These are phyloP conservation scores for Penicillium diatomitis DNA, from an alignment of 495 filamentous ascomycete species.

Conservation along the genomic window DNA sequence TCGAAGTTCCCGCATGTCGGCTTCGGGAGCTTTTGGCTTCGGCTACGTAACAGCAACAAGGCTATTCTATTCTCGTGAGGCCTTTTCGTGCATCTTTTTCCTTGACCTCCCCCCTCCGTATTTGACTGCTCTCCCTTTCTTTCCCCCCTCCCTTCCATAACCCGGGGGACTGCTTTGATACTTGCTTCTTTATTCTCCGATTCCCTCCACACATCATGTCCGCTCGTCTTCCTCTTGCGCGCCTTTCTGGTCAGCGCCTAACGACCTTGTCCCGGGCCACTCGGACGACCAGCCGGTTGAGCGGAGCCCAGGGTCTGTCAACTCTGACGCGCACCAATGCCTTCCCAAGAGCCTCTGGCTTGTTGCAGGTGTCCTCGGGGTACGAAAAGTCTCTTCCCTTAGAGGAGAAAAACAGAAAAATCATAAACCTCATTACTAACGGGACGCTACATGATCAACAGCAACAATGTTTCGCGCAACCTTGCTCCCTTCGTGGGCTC, in stretches of 20 bases:
- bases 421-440: too few species aligned
- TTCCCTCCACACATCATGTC: conserved; percentile 24
- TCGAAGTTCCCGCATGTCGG: conserved; percentile 10
- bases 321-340: conserved; percentile 17
- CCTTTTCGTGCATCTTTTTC: conserved; percentile 1
- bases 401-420: too few species aligned
- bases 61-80: neutral
- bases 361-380: conserved; percentile 23
- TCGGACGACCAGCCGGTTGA: conserved; percentile 17
- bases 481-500: conserved; percentile 21
- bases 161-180: neutral
- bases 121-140: conserved; percentile 3
- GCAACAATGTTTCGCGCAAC: conserved; percentile 23
- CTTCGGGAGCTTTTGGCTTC: conserved; percentile 15
- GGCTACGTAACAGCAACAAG: conserved; percentile 20
- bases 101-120: neutral
- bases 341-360: conserved; percentile 15
- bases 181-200: neutral
- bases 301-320: conserved; percentile 17
- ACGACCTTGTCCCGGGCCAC: conserved; percentile 21
- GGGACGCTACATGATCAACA: neutral
- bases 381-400: conserved; percentile 7
- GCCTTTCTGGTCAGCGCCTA: conserved; percentile 28
- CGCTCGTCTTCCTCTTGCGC: conserved; percentile 33
- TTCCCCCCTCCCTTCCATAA: neutral